Base-by-base conservation (phyloP, 1,139 yeast species). In the Suhomyces wounanorum region DNA sequence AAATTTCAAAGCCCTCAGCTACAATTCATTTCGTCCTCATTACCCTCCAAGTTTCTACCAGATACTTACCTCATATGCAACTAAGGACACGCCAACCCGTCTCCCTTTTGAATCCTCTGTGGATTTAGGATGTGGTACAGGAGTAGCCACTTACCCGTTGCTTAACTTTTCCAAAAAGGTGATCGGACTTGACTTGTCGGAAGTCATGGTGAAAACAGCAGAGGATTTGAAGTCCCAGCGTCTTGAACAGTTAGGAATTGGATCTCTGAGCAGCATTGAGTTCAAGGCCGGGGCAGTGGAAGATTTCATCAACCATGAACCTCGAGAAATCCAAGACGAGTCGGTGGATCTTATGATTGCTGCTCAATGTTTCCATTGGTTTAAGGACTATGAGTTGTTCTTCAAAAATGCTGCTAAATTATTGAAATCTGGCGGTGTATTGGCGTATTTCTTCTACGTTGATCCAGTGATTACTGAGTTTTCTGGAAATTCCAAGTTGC, bases 1-100 rank as follows among this genome's bases (percentile, higher is more conserved):
- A 1, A 73, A 76, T 17, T 89, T 84, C 69, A 78, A 83, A 52
- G 77, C 92, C 0, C 68, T 77, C 45, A 72, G 75, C 50, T 90
- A 90, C 67, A 73, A 79, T 47, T 69, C 76, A 11, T 82, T 83
- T 59, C 77, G 68, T 17, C 69, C 68, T 2, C 66, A 59, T 45
- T 65, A 65, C 35, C 67, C 68, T 5, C 52, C 59, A 2, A 58
- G 63, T 5, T 64, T 65, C 55, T 65, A 64, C 52, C 51, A 55
- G 30, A 47, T 59, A 36, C 61, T 60, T 43, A 53, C 56, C 28
- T 57, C 65, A 1, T 76, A 70, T 52, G 59, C 62, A 3, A 51
- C 58, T 16, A 55, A 58, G 37, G 59, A 59, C 10, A 54, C 52
- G 9, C 44, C 47, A 2, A 28, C 44, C 8, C 49, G 51, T 11